A percentile compares a stretch with the other conserved stretches of the same genome.
Evolutionary conservation across 495 filamentous ascomycete genomes (phyloP).

Genomic region (Aspergillus affinis): DNA sequence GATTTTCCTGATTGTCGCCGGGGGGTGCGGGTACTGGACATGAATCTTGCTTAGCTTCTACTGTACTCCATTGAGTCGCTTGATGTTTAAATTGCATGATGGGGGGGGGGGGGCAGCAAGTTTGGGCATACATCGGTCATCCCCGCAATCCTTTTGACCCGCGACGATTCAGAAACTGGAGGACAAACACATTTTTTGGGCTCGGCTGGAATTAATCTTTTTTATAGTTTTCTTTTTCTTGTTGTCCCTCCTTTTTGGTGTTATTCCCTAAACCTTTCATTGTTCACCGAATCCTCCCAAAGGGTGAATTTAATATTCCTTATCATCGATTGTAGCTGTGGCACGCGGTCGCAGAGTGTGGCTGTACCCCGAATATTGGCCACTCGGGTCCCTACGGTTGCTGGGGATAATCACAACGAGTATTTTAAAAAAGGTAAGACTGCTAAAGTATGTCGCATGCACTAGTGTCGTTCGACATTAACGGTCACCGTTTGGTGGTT

Average conservation of each 20-base stretch:
- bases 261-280: no score
- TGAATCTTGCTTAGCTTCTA: neutral
- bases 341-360: neutral
- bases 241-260: no score
- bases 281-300: neutral
- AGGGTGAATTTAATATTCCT: neutral
- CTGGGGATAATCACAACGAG: neutral
- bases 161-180: neutral
- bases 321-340: neutral
- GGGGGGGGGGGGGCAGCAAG: neutral
- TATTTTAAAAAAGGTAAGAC: neutral
- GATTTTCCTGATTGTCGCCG: neutral
- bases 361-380: neutral
- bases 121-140: neutral
- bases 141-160: neutral
- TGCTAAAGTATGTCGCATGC: neutral
- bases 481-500: constrained; percentile 8
- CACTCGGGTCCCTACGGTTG: constrained; percentile 14
- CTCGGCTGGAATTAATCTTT: no score
- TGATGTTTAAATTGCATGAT: neutral
- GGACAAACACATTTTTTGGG: no score
- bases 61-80: neutral
- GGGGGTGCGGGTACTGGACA: no score
- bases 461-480: neutral
- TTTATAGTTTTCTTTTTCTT: no score